Percentiles rank a stretch among this genome's conserved stretches.
Evolutionary conservation across 495 filamentous ascomycete genomes (phyloP).

Genomic region (Glarea lozoyensis): DNA sequence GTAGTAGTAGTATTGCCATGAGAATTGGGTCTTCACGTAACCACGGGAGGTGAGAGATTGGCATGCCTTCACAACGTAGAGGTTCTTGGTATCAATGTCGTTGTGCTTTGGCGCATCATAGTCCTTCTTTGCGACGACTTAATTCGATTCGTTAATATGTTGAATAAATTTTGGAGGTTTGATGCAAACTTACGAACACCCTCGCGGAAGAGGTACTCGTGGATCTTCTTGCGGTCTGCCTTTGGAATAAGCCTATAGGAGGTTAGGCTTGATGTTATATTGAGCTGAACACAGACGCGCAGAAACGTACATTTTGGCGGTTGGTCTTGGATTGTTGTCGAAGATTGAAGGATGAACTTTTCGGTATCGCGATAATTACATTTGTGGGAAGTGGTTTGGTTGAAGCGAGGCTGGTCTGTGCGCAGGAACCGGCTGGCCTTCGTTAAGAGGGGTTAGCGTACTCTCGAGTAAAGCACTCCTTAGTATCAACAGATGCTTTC

Average conservation of each 20-base stretch:
- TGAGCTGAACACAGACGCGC: too few species aligned
- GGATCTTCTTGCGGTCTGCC: conserved; percentile 99
- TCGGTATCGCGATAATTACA: background rate
- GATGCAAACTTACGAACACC: too few species aligned
- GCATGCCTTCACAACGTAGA: conserved; percentile 95
- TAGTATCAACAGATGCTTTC: too few species aligned
- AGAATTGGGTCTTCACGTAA: conserved; percentile 99
- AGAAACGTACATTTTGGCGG: conserved; percentile 49
- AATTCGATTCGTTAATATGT: too few species aligned
- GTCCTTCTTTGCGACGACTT: conserved; percentile 99
- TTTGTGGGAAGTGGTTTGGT: background rate
- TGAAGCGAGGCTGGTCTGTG: background rate
- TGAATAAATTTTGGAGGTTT: too few species aligned
- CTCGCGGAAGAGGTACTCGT: conserved; percentile 99
- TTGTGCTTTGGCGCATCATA: conserved; percentile 87
- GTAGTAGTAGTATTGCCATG: conserved; percentile 99
- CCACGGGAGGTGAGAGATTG: conserved; percentile 97
- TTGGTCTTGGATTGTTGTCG: conserved; percentile 23
- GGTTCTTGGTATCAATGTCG: conserved; percentile 98
- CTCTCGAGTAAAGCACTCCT: too few species aligned
- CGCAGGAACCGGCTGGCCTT: background rate
- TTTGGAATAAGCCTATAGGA: conserved; percentile 87
- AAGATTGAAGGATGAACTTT: too few species aligned
- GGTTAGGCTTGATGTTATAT: too few species aligned
- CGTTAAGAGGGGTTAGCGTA: too few species aligned